Evolutionary conservation across 345 rosid species (phyloP), one percentile per base, ranked within the genome.

Genomic region (Linum lewisii): DNA sequence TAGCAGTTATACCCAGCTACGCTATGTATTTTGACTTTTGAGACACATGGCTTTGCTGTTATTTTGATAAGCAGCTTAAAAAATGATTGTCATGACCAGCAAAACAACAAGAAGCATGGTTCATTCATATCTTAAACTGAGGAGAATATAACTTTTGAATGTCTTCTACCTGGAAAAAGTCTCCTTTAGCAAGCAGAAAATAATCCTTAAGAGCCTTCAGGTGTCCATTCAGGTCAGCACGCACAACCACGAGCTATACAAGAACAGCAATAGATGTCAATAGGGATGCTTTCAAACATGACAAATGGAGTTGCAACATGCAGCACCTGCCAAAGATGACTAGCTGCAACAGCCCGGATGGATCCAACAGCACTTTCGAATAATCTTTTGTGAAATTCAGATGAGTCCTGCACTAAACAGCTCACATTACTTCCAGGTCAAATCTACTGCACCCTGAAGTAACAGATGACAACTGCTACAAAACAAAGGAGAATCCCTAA

Each of bases 311-410:
- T 34, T 61, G 26, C 24, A 50, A 42, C 54, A 76, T 62, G 56
- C 64, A 74, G 77, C 71, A 89, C 99, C 99, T 89, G 99, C 99
- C 99, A 93, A 71, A 93, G 97, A 85, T 89, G 97, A 75, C 97
- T 78, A 55, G 97, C 99, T 55, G 99, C 97, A 63, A 89, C 77
- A 63, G 97, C 91, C 54, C 91, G 84, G 68, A 89, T 85, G 57
- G 94, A 83, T 77, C 87, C 97, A 57, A 89, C 74, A 25, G 88
- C 84, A 71, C 69, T 79, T 73, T 93, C 97, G 71, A 93, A 93
- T 53, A 84, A 83, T 70, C 97, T 83, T 78, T 84, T 89, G 83
- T 83, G 94, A 78, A 93, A 93, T 71, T 86, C 98, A 53, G 93
- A 85, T 61, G 88, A 77, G 70, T 93, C 94, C 99, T 89, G 72